Evolutionary conservation across 164 flowering plant genomes (phyloP).

Genomic region (Berberis vulgaris): DNA sequence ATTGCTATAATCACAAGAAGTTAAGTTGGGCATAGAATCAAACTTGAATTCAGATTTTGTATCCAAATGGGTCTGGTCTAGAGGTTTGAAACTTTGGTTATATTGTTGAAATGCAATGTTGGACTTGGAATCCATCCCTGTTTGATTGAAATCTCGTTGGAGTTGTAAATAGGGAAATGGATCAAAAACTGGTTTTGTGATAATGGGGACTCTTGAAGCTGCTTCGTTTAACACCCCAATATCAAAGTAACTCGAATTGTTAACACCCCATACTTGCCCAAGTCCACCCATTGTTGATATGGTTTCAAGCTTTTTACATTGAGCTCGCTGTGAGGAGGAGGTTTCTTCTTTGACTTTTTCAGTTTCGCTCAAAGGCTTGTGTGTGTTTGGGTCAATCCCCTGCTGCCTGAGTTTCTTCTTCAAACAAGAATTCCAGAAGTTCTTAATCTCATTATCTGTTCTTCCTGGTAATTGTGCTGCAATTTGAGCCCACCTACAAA

Average conservation of each 20-base stretch:
- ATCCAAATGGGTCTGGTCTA: constrained; percentile 20
- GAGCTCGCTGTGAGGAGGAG: constrained; percentile 6
- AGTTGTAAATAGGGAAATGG: constrained; percentile 24
- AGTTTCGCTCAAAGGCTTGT: constrained; percentile 56
- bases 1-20: constrained; percentile 32
- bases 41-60: constrained; percentile 21
- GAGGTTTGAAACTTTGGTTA: constrained; percentile 13
- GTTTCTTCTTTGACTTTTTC: constrained; percentile 18
- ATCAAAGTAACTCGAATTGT: constrained; percentile 9
- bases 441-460: constrained; percentile 88
- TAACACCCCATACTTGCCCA: constrained; percentile 22
- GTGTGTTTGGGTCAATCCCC: constrained; percentile 88
- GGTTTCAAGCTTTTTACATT: constrained; percentile 6
- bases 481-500: constrained; percentile 87
- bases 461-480: constrained; percentile 89
- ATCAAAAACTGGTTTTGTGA: constrained; percentile 26
- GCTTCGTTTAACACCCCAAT: constrained; percentile 10
- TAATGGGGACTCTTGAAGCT: constrained; percentile 10
- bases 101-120: constrained; percentile 8
- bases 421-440: constrained; percentile 87
- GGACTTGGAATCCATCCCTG: constrained; percentile 4
- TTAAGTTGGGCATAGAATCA: constrained; percentile 33
- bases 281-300: constrained; percentile 7
- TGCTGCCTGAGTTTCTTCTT: constrained; percentile 84
- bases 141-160: constrained; percentile 16